Base-by-base conservation (phyloP, 2,329 filamentous ascomycete genomes). In the Ophiostoma himal-ulmi region DNA sequence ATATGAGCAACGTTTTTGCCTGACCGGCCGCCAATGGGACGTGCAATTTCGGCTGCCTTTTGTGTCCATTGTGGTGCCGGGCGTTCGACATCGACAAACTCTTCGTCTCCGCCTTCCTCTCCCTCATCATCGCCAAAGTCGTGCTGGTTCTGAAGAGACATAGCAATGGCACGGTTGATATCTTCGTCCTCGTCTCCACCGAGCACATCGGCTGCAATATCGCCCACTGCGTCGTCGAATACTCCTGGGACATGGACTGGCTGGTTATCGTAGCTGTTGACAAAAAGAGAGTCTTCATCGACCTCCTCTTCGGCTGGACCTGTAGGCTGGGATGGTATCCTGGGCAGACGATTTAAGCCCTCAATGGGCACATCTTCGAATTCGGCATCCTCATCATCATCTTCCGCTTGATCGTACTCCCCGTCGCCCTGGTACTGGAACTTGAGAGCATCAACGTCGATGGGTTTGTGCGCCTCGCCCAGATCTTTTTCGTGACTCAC, bases 311-410 rank as follows among this genome's bases (percentile, higher is more conserved):
- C 70, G 14, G 76, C 75, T 48, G 75, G 44, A 2, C 17, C 74
- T 68, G 77, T 74, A 34, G 74, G 65, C 60, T 75, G 76, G n/a
- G 10, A 75, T 71, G 67, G 70, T 14, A 80, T 77, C 74, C 89
- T 94, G 0, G 93, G 93, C 20, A 97, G 80, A 68, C 93, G 85
- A 75, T 97, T 97, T 14, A 97, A 77, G 0, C 94, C 94, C 78
- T 95, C 92, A 67, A 97, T 94, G 0, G 94, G 93, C 4, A 97
- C 90, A 78, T 97, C 94, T 77, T 97, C 94, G 75, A 97, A 97
- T 11, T 92, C 91, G 36, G 36, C 36, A 22, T 65, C 62, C 20
- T 65, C 62, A 8, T 71, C 91, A 1, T 91, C 89, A 5, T 91
- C 90, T 68, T 71, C 73, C 5, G 90, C 90, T 0, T 91, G 91